Conservation (phyloP, 352 stramenopile species). For the Phytophthora colocasiae region DNA sequence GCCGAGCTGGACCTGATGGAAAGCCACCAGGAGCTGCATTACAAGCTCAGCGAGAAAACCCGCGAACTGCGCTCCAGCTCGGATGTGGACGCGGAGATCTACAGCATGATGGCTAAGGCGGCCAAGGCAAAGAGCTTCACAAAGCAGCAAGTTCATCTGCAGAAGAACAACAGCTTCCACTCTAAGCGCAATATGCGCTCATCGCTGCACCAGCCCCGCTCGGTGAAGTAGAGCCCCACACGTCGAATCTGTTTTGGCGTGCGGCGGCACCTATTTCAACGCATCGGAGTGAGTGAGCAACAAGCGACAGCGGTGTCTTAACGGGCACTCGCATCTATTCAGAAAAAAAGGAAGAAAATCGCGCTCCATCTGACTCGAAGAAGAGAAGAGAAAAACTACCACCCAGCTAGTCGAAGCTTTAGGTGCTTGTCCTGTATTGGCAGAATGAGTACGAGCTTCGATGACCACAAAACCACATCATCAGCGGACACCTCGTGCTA, state of each 20-base stretch:
- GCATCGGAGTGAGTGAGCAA: slow-evolving; percentile 43
- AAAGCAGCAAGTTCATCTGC: slow-evolving; percentile 41
- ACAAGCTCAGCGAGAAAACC: slow-evolving; percentile 62
- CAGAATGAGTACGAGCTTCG: slow-evolving; percentile 16
- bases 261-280: slow-evolving; percentile 34
- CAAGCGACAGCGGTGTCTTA: slow-evolving; percentile 9
- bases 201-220: slow-evolving; percentile 71
- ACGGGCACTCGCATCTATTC: slow-evolving; percentile 8
- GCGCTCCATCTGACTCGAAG: slow-evolving; percentile 36
- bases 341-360: slow-evolving; percentile 35
- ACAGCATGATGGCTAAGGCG: slow-evolving; percentile 62
- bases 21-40: slow-evolving; percentile 74
- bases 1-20: slow-evolving; percentile 84
- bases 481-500: slow-evolving; percentile 40
- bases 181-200: slow-evolving; percentile 60
- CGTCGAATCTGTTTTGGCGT: slow-evolving; percentile 33
- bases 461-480: slow-evolving; percentile 16
- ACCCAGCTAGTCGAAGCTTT: slow-evolving; percentile 24
- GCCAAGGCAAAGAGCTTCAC: slow-evolving; percentile 50
- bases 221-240: slow-evolving; percentile 60
- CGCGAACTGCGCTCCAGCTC: slow-evolving; percentile 61
- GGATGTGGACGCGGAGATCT: slow-evolving; percentile 67
- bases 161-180: slow-evolving; percentile 46
- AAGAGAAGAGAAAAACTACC: slow-evolving; percentile 37
- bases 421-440: slow-evolving; percentile 15